Evolutionary conservation across 495 filamentous ascomycete genomes (phyloP), one percentile per base, ranked within the genome.

Genomic region (Hypoxylon fuscum): DNA sequence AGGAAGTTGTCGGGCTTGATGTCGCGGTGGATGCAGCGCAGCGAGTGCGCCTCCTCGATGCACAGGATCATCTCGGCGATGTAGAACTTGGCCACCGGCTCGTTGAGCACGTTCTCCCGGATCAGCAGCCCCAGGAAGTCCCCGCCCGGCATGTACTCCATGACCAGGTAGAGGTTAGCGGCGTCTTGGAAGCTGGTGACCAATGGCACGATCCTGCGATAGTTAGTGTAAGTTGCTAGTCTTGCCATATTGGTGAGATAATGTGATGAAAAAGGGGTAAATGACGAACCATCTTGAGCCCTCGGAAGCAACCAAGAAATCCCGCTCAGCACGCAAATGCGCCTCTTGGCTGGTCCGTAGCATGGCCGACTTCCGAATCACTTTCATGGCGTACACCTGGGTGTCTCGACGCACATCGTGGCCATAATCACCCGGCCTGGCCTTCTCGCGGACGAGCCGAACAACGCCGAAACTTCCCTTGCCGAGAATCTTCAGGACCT

Each of bases 1-100:
- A 97, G 83, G 63, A 98, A 97, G 66, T 98, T 98, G 78, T 98
- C 94, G 0, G 94, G 94, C 73, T 98, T 98, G 69, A 98, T 85
- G 76, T 97, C 94, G 8, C 94, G 89, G 71, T 98, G 94, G 43
- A 98, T 96, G 83, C 90, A 97, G 23, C 82, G 81, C 31, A 97
- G 84, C 42, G 84, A 81, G 79, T 98, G 94, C 5, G 90, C 89
- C 72, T 96, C 94, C 74, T 98, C 94, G 49, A 98, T 88, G 69
- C 93, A 96, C 3, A 96, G 73, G 38, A 97, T 89, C 92, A 97
- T 98, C 77, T 98, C 93, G 9, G 94, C 91, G 38, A 94, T 77
- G 68, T 98, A 98, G 80, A 90, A 96, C 46, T 85, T 84, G 2
- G 92, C 87, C 38, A 90, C 85, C 5, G 82, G 77, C 72, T 98